Conservation (phyloP, 2,329 filamentous ascomycete species). For the Fusarium albidum region DNA sequence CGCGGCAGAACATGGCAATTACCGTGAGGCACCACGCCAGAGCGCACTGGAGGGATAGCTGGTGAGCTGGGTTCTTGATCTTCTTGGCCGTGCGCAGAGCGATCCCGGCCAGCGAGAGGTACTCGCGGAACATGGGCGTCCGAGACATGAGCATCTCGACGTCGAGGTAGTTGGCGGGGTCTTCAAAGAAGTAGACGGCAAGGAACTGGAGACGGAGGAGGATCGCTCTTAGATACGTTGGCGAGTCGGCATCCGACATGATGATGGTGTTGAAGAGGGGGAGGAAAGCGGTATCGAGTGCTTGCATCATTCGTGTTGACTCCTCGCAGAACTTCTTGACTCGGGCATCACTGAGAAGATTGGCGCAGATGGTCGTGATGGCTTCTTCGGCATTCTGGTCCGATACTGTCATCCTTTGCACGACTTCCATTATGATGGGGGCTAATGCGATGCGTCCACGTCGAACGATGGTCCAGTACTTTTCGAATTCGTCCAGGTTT, state of each 20-base stretch:
- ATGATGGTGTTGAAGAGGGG: conserved; percentile 45
- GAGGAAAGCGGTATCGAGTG: conserved; percentile 42
- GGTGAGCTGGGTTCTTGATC: conserved; percentile 29
- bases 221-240: conserved; percentile 43
- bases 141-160: conserved; percentile 28
- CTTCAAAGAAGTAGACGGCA: conserved; percentile 39
- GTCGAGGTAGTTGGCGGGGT: conserved; percentile 39
- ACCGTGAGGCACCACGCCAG: conserved; percentile 39
- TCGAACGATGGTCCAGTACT: conserved; percentile 13
- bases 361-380: conserved; percentile 14
- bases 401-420: conserved; percentile 9
- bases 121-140: conserved; percentile 45
- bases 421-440: conserved; percentile 20
- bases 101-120: conserved; percentile 42
- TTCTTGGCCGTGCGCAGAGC: conserved; percentile 26
- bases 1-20: conserved; percentile 42
- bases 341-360: conserved; percentile 12
- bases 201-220: conserved; percentile 44
- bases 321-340: conserved; percentile 22
- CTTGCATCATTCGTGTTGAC: conserved; percentile 8
- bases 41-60: conserved; percentile 39
- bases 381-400: conserved; percentile 2
- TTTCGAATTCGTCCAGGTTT: conserved; percentile 34
- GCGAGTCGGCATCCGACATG: conserved; percentile 37
- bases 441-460: conserved; percentile 12